Evolutionary conservation across 768 basidiomycete species (phyloP), one percentile per base, ranked within the genome.

Genomic region (Phylloporus sp.): DNA sequence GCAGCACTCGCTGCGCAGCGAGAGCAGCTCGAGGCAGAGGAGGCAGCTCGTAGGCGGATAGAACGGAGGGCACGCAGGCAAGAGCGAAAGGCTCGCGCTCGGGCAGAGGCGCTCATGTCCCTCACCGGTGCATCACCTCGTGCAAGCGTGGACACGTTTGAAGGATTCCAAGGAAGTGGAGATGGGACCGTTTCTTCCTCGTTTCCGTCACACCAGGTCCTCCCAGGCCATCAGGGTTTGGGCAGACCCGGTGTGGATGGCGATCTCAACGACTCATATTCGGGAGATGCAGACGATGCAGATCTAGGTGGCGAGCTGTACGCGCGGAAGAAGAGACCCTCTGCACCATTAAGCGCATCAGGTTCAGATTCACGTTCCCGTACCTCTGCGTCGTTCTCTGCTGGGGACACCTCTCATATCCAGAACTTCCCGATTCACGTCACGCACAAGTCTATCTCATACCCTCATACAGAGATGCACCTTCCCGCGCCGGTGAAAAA

Each of bases 111-210:
- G 1, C 41, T 66, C 2, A 61, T 72, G 56, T 63, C 74, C 5
- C 60, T 76, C 2, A 73, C 70, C 34, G 69, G 62, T 9, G 66
- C 53, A 2, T 23, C 42, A 12, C 36, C 54, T 2, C 61, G 20
- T 7, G 50, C 45, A 15, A 62, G 66, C 13, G 65, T 11, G 1
- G 75, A 69, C 5, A 72, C 73, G 12, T 86, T 88, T 52, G 84
- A 88, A 59, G 85, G 84, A 0, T 86, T 86, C 67, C 84, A 79
- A 54, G 85, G 83, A 7, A 77, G 80, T 54, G 76, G 70, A 1
- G 28, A 58, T 50, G 34, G 18, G 5, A 3, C 16, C 15, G 18
- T 1, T 2, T 23, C 54, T 2, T 12, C 28, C 5, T 4, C 47
- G 6, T 27, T n/a, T 2, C 12, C 28, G 11, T 45, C 46, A 11